A percentile compares a stretch with the other conserved stretches of the same genome.
phyloP scores from a whole-genome alignment of 2,329 filamentous ascomycete genomes.

The Cadophora sp. region DNA sequence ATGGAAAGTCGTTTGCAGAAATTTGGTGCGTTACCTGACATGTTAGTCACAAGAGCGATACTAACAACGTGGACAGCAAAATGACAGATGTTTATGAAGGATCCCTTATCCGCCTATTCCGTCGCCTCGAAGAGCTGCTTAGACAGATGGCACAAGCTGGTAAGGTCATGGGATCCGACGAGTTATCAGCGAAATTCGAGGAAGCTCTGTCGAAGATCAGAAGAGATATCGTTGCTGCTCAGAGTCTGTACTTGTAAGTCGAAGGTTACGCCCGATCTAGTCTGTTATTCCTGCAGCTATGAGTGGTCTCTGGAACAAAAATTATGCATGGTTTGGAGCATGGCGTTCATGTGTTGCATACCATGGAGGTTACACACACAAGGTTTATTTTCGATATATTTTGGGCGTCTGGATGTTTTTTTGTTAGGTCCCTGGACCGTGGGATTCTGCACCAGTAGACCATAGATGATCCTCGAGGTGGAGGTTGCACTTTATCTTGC shows the following conservation, averaged over 20 bases:
- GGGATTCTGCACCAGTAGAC: not conserved
- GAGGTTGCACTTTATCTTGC: not conserved
- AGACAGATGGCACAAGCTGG: conserved; percentile 94
- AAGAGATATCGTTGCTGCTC: conserved; percentile 92
- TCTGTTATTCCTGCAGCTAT: not conserved
- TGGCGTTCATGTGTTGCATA: conserved; percentile 29
- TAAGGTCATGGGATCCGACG: conserved; percentile 98
- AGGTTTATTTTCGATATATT: not conserved
- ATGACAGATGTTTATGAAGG: conserved; percentile 99
- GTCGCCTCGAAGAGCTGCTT: conserved; percentile 90
- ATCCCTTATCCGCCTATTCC: conserved; percentile 93
- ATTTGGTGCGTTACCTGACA: conserved; percentile 77
- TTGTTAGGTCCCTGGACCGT: not conserved
- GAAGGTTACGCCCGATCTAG: conserved; percentile 2
- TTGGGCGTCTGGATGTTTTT: not conserved
- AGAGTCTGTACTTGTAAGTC: conserved; percentile 84
- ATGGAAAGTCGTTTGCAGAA: conserved; percentile 87
- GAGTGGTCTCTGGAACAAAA: conserved; percentile 10
- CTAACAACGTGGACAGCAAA: conserved; percentile 66
- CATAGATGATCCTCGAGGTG: conserved; percentile 4
- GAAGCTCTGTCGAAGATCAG: conserved; percentile 83
- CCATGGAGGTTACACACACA: conserved; percentile 6
- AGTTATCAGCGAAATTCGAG: conserved; percentile 92
- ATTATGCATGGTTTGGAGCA: conserved; percentile 28
- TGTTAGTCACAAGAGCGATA: conserved; percentile 33